phyloP scores from a whole-genome alignment of 2,329 filamentous ascomycete species.

The Pleoardoris graminearum region DNA sequence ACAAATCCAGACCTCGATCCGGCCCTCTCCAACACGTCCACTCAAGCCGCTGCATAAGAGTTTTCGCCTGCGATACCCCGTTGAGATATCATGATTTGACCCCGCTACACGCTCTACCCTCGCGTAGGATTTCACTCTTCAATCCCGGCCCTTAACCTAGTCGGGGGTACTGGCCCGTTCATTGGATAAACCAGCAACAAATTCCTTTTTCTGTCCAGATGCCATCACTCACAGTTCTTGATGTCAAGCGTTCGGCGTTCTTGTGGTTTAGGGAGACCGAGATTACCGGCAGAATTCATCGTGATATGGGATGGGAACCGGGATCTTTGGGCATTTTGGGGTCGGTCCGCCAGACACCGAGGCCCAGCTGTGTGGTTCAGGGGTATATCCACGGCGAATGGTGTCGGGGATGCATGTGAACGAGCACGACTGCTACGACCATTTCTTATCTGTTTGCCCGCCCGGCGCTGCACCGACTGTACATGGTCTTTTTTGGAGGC shows the following conservation, averaged over 20 bases:
- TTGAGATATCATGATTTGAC: background rate
- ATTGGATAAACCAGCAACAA: conserved; percentile 12
- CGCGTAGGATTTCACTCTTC: background rate
- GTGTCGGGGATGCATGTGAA: conserved; percentile 13
- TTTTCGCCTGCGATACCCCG: background rate
- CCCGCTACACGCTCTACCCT: background rate
- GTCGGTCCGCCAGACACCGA: background rate
- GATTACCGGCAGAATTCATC: too few relatives aligned
- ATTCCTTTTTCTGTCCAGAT: too few relatives aligned
- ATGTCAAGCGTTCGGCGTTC: too few relatives aligned
- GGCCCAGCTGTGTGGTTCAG: background rate
- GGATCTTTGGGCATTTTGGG: conserved; percentile 2
- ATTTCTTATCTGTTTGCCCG: conserved; percentile 3
- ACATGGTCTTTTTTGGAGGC: conserved; percentile 12
- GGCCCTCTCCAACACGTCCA: background rate
- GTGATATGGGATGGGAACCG: too few relatives aligned
- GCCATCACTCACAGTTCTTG: too few relatives aligned
- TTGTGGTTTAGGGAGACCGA: too few relatives aligned
- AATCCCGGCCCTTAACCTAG: background rate
- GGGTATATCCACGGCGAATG: conserved; percentile 6
- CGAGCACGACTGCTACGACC: conserved; percentile 18
- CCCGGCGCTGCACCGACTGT: conserved; percentile 1
- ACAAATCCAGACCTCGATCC: conserved; percentile 5
- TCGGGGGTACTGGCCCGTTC: conserved; percentile 6
- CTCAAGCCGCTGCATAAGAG: conserved; percentile 1